Evolutionary conservation across 2,329 filamentous ascomycete genomes (phyloP).

Genomic region (Cercospora sp.): DNA sequence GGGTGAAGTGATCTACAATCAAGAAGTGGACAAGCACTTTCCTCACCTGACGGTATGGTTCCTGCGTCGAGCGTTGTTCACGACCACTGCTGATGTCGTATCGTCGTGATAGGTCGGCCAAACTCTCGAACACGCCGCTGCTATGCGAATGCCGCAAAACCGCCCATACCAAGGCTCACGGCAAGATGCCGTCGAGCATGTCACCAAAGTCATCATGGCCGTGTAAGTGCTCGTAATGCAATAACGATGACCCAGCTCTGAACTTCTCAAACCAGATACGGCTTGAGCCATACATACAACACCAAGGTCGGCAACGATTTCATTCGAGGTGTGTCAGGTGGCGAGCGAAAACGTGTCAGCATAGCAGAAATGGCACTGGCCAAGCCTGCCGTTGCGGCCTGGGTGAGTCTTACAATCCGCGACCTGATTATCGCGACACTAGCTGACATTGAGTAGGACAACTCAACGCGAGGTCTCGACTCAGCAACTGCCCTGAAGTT

Average conservation of each 20-base stretch:
- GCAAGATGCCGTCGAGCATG: slow-evolving; percentile 46
- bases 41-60: slow-evolving; percentile 64
- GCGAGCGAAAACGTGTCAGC: slow-evolving; percentile 56
- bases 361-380: slow-evolving; percentile 56
- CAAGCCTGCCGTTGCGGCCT: slow-evolving; percentile 43
- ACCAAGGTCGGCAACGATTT: slow-evolving; percentile 60
- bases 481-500: slow-evolving; percentile 61
- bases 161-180: slow-evolving; percentile 40
- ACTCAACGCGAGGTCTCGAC: slow-evolving; percentile 54
- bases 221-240: slow-evolving; percentile 47
- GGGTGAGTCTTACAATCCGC: slow-evolving; percentile 32
- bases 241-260: not conserved
- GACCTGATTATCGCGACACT: no score
- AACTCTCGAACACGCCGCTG: slow-evolving; percentile 57
- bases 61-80: not conserved
- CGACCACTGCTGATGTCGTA: not conserved
- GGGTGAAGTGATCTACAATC: slow-evolving; percentile 82
- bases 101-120: slow-evolving; percentile 37
- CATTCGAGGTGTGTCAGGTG: slow-evolving; percentile 61
- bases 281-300: slow-evolving; percentile 57
- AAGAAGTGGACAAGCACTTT: slow-evolving; percentile 79
- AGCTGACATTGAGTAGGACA: slow-evolving; percentile 43
- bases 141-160: slow-evolving; percentile 51
- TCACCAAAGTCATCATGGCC: slow-evolving; percentile 53
- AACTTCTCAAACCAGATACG: slow-evolving; percentile 47